Percentiles rank a stretch among this genome's conserved stretches.
phyloP scores from a whole-genome alignment of 164 flowering plant species.

The Magnolia sinica region DNA sequence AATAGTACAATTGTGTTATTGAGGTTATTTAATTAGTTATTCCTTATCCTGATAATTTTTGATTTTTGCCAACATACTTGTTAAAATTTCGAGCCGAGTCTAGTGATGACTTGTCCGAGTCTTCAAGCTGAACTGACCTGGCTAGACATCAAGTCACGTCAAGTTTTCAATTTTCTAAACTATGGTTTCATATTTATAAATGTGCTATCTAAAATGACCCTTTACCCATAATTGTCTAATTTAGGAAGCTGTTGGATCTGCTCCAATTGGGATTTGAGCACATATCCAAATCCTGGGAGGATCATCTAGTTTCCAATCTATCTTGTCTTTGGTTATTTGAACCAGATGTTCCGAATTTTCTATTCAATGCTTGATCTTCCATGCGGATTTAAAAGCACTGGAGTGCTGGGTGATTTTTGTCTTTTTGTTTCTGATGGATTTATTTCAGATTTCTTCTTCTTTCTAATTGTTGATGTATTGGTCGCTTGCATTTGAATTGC shows the following conservation, averaged over 20 bases:
- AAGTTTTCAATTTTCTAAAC: not conserved
- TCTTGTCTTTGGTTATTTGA: not conserved
- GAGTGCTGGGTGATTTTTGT: not conserved
- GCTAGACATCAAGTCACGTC: no score
- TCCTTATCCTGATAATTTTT: no score
- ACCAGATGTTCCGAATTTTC: not conserved
- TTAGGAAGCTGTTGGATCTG: no score
- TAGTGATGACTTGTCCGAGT: not conserved
- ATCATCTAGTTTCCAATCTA: not conserved
- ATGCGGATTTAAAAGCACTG: no score
- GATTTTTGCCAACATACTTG: no score
- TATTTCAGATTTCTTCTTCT: not conserved
- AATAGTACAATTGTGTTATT: no score
- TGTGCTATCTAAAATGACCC: not conserved
- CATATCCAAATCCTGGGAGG: no score
- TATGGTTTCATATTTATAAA: not conserved
- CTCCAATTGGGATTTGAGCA: no score
- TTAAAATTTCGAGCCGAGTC: no score
- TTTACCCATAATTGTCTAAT: no score
- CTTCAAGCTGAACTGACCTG: not conserved
- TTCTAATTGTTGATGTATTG: not conserved
- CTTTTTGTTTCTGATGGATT: not conserved
- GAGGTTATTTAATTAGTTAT: no score
- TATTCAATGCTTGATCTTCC: not conserved
- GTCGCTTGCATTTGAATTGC: slow-evolving; percentile 17